Evolutionary conservation across 1,284 basidiomycete genomes (phyloP).

Genomic region (Cronartium quercuum): DNA sequence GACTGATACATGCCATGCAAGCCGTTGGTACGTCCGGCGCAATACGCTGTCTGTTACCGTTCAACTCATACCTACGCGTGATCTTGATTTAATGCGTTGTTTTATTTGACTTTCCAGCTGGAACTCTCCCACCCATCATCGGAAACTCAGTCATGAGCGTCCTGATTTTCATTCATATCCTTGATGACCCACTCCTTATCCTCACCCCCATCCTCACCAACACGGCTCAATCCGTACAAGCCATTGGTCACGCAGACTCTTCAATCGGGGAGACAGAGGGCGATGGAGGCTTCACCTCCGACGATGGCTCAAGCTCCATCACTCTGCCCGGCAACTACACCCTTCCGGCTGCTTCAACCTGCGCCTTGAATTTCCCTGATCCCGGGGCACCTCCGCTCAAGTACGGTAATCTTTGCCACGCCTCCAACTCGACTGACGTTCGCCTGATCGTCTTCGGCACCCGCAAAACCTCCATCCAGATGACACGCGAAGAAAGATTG

Average conservation of each 20-base stretch:
- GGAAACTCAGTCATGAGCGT: conserved; percentile 14
- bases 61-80: neutral
- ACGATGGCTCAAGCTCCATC: conserved; percentile 19
- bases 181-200: conserved; percentile 38
- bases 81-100: neutral
- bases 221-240: conserved; percentile 34
- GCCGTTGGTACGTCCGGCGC: conserved; percentile 15
- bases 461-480: conserved; percentile 1
- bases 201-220: conserved; percentile 35
- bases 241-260: neutral
- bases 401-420: conserved; percentile 17
- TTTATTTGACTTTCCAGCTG: conserved; percentile 6
- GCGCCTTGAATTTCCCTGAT: conserved; percentile 18
- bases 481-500: conserved; percentile 26
- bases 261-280: neutral
- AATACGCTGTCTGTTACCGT: neutral
- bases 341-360: conserved; percentile 12
- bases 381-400: conserved; percentile 24
- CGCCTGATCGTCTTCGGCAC: conserved; percentile 31
- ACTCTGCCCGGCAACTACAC: conserved; percentile 12
- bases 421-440: neutral
- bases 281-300: conserved; percentile 34
- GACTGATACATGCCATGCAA: conserved; percentile 29
- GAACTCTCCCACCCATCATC: conserved; percentile 16
- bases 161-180: conserved; percentile 28